phyloP scores from a whole-genome alignment of 352 stramenopile genomes.

The Phytophthora cryptogea region DNA sequence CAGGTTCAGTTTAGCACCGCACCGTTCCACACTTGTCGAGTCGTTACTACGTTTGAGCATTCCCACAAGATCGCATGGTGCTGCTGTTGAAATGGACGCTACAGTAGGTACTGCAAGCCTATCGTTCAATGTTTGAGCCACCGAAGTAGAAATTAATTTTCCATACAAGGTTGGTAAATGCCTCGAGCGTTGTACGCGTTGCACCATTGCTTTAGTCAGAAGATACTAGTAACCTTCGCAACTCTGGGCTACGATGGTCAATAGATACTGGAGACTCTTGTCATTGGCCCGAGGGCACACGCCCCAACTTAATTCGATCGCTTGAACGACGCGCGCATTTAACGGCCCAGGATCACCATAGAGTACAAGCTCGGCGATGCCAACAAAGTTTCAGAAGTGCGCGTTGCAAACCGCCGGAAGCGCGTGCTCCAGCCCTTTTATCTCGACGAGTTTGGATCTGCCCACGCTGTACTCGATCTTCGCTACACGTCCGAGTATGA shows the following conservation, averaged over 20 bases:
- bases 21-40: conserved; percentile 9
- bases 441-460: conserved; percentile 1
- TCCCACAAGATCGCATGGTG: neutral
- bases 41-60: conserved; percentile 1
- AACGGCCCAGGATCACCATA: conserved; percentile 2
- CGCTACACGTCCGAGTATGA: neutral
- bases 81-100: neutral
- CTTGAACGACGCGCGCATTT: conserved; percentile 1
- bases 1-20: conserved; percentile 27
- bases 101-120: neutral
- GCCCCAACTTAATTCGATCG: conserved; percentile 6
- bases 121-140: neutral
- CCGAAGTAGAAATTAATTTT: neutral
- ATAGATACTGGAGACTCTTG: conserved; percentile 1
- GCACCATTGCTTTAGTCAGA: conserved; percentile 5
- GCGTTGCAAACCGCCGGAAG: conserved; percentile 17
- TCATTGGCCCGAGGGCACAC: conserved; percentile 22
- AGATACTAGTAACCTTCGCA: neutral
- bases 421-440: conserved; percentile 13
- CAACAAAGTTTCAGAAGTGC: conserved; percentile 16
- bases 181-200: neutral
- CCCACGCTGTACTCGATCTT: neutral
- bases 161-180: neutral
- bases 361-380: neutral
- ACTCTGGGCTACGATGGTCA: neutral